Percentiles rank a stretch among this genome's conserved stretches.
Evolutionary conservation across 176 grass and related monocot genomes (phyloP).

Genomic region (Carex kokanica): DNA sequence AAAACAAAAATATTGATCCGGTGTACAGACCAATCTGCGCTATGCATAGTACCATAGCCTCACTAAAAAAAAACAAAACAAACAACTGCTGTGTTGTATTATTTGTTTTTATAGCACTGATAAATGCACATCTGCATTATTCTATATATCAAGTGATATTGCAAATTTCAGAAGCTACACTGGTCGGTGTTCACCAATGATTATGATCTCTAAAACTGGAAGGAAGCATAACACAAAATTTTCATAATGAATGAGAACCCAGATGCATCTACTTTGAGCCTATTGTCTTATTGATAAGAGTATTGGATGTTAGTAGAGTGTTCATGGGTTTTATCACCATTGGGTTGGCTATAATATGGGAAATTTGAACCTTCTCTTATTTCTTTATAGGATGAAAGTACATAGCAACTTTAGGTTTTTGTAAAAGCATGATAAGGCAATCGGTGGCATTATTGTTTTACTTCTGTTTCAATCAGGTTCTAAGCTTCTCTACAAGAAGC

Average conservation of each 20-base stretch:
- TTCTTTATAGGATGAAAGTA: not conserved
- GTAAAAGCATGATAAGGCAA: not conserved
- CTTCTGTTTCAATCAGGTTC: conserved; percentile 33
- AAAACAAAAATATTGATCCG: too few species aligned
- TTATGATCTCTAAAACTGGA: not conserved
- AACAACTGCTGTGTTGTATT: too few species aligned
- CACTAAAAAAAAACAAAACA: too few species aligned
- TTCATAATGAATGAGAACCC: not conserved
- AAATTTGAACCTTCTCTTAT: not conserved
- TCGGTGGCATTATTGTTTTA: not conserved
- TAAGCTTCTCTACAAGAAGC: conserved; percentile 55
- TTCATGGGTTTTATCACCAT: not conserved
- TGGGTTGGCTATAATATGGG: not conserved
- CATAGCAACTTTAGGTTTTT: not conserved
- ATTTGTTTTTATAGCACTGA: not conserved
- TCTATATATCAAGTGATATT: not conserved
- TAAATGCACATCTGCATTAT: not conserved
- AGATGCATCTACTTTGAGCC: not conserved
- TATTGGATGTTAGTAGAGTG: not conserved
- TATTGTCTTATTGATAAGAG: not conserved
- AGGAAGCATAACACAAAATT: not conserved
- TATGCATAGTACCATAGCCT: too few species aligned
- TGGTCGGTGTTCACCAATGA: not conserved
- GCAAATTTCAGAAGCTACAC: not conserved
- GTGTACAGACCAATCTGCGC: too few species aligned